These are phyloP conservation scores for Penicillium cinerascens DNA, from an alignment of 495 filamentous ascomycete genomes.

Conservation along the genomic window DNA sequence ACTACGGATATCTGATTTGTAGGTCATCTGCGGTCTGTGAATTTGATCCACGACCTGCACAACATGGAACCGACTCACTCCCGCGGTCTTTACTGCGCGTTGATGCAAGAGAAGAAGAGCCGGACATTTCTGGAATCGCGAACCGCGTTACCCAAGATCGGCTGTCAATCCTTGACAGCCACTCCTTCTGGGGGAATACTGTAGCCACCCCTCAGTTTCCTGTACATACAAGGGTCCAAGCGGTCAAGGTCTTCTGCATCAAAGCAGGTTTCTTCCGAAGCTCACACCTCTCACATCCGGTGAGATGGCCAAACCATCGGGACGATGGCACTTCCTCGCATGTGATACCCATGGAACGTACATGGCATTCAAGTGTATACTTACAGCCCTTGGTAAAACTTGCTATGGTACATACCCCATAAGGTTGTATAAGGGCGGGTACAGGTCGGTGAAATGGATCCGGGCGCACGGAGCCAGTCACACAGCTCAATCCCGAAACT, in stretches of 20 bases:
- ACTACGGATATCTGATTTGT: constrained; percentile 14
- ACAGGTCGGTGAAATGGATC: neutral
- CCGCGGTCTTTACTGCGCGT: constrained; percentile 2
- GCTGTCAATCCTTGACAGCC: constrained; percentile 2
- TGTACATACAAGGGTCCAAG: neutral
- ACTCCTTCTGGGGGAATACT: neutral
- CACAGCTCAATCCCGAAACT: neutral
- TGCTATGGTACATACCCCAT: neutral
- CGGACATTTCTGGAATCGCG: constrained; percentile 2
- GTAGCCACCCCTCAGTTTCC: neutral
- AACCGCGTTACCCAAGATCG: neutral
- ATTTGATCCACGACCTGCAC: constrained; percentile 24
- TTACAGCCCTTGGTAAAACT: neutral
- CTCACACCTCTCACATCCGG: neutral
- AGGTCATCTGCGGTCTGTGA: constrained; percentile 31
- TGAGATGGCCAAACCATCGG: neutral
- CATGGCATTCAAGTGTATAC: neutral
- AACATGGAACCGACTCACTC: constrained; percentile 12
- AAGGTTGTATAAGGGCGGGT: neutral
- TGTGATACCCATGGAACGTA: neutral
- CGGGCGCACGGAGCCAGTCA: constrained; percentile 1
- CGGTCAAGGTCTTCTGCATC: constrained; percentile 1
- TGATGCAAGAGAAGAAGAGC: constrained; percentile 5
- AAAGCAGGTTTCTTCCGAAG: constrained; percentile 5
- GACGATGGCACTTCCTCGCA: neutral